Evolutionary conservation across 495 filamentous ascomycete genomes (phyloP), one percentile per base, ranked within the genome.

Genomic region (Hapsidospora chrysogenum): DNA sequence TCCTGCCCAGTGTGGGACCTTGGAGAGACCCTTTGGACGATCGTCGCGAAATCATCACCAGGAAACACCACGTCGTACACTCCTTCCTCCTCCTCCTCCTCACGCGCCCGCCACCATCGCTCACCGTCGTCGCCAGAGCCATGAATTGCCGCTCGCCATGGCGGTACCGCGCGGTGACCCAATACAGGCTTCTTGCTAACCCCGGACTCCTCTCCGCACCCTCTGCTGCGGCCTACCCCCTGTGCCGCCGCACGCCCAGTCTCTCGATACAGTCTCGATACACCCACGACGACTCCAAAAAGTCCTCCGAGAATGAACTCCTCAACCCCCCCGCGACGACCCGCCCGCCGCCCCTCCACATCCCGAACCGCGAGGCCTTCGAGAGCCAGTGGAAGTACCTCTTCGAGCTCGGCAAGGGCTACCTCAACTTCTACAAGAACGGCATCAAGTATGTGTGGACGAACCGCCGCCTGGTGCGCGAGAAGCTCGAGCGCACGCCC

Each of bases 341-440:
- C 8, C 68, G 72, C 26, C 72, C 76, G 0, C 66, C 73, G 1
- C 65, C 64, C 0, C 60, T 80, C 31, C 35, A 53, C 23, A 47
- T 76, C n/a, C 70, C 74, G 2, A 35, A 29, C 10, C 63, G 57
- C 20, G 43, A 47, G 8, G 39, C 53, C 4, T 37, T 43, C 20
- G 47, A 59, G 22, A 54, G 50, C 18, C 45, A 49, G 19, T 45
- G 71, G 43, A 39, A 7, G 1, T 61, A 78, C 56, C 47, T 60
- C 26, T 54, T 66, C 46, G 30, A 40, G 0, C 47, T 60, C 3
- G 77, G 74, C 30, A 70, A 69, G 36, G 61, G 69, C 15, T 80
- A 80, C 54, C 46, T 74, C 4, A 53, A 56, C 20, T 96, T 96
- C 68, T 96, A 93, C 71, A 92, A 92, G 51, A 68, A 71, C 17